Base-by-base conservation (phyloP, 306 rosid species). In the Quercus suber region DNA sequence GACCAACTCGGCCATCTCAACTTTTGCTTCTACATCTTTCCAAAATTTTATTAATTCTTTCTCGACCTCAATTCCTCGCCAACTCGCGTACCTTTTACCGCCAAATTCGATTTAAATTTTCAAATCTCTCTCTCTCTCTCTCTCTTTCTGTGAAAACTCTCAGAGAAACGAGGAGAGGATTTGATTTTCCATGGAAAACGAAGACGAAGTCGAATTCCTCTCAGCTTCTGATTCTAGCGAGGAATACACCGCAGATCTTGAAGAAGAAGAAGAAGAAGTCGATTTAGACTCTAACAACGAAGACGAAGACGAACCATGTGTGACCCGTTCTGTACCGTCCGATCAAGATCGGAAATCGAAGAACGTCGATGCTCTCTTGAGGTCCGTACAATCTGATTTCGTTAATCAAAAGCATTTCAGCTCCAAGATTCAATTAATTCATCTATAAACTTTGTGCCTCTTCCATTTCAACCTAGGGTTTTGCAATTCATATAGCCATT, bases 361-460 rank as follows among this genome's bases (percentile, higher is more conserved):
- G 80, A 94, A 94, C 55, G 97, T 94, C 41, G 93, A 94, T 33
- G 99, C 99, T 37, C 90, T 94, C 15, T 43, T 94, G 74, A 88
- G 92, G 98, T 90, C 35, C 49, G 45, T 41, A 41, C 27, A n/a
- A 33, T 13, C 51, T 19, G 49, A 35, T 33, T 33, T 67, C 30
- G 20, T 35, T 18, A 67, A 67, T 8, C 28, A 35, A 35, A 35
- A 33, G 3, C 14, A 67, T 67, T 35, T 67, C 37, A 33, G 25
- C 17, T 5, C 15, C 37, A 19, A 67, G 3, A 33, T 67, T 14
- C 52, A n/a, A 3, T 35, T 35, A 31, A n/a, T 19, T 37, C 3
- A 20, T 33, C 52, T 30, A 7, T 67, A 8, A 65, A 25, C 18
- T 58, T 25, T 31, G 43, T 3, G 19, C 27, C 60, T 21, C 53